Percentiles rank a stretch among this genome's conserved stretches.
phyloP scores from a whole-genome alignment of 2,329 filamentous ascomycete genomes.

The Colletotrichum costaricense region DNA sequence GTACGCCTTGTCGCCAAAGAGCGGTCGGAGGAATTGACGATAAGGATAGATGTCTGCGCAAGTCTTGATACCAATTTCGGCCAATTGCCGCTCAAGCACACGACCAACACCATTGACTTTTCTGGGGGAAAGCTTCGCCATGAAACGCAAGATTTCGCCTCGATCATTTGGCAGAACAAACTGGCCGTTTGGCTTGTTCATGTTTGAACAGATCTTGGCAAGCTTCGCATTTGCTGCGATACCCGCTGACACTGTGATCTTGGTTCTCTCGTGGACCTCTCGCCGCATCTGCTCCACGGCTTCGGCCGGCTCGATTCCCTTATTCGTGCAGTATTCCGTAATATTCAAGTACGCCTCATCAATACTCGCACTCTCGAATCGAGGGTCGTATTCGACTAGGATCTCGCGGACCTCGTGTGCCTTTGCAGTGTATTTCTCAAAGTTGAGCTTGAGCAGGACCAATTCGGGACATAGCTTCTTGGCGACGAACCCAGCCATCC shows the following conservation, averaged over 20 bases:
- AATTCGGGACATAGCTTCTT: conserved; percentile 92
- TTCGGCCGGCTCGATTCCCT: conserved; percentile 76
- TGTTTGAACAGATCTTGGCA: conserved; percentile 94
- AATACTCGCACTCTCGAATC: conserved; percentile 93
- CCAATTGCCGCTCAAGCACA: conserved; percentile 90
- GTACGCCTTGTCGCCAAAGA: conserved; percentile 94
- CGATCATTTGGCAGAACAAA: conserved; percentile 81
- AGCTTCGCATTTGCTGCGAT: conserved; percentile 94
- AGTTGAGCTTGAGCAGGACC: conserved; percentile 85
- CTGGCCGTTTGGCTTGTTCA: conserved; percentile 97
- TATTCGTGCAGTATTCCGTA: conserved; percentile 82
- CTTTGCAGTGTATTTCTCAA: conserved; percentile 91
- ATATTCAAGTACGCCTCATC: conserved; percentile 98
- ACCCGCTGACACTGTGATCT: conserved; percentile 91
- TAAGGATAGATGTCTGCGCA: conserved; percentile 89
- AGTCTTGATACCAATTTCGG: conserved; percentile 86
- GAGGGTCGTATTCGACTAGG: conserved; percentile 86
- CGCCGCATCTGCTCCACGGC: conserved; percentile 81
- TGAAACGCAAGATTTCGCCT: conserved; percentile 83
- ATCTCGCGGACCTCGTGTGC: conserved; percentile 88
- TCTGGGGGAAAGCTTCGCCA: conserved; percentile 83
- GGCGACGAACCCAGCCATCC: conserved; percentile 96
- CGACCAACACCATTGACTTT: conserved; percentile 97
- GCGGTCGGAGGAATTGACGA: conserved; percentile 76
- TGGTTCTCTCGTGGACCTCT: conserved; percentile 79